Conservation (phyloP, 495 filamentous ascomycete species). For the Penicillium argentinense region DNA sequence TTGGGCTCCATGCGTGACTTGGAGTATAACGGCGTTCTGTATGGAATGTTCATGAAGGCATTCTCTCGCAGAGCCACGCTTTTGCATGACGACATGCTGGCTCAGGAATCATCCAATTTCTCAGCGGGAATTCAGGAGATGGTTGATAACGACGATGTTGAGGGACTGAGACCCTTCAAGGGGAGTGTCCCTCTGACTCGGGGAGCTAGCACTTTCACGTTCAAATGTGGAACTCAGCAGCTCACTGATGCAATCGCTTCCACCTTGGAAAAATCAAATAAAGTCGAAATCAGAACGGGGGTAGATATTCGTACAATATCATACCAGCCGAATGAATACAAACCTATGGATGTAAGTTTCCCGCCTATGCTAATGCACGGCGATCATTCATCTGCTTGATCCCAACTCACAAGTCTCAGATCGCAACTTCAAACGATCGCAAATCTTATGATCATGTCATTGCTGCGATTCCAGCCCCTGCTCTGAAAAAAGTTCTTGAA, state of each 20-base stretch:
- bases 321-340: not conserved
- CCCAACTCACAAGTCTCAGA: not conserved
- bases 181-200: no score
- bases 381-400: no score
- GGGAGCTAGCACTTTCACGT: constrained; percentile 54
- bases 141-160: no score
- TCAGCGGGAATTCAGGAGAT: no score
- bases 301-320: constrained; percentile 15
- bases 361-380: no score
- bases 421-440: not conserved
- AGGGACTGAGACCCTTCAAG: no score
- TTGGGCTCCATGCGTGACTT: constrained; percentile 52
- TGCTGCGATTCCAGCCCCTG: constrained; percentile 61
- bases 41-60: constrained; percentile 9
- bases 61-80: constrained; percentile 6
- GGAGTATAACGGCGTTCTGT: constrained; percentile 43
- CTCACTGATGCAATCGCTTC: constrained; percentile 32
- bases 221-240: constrained; percentile 34
- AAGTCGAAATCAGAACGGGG: constrained; percentile 27
- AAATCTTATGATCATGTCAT: constrained; percentile 62
- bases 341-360: not conserved
- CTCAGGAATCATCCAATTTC: no score
- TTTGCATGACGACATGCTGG: constrained; percentile 33
- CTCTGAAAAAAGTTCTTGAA: constrained; percentile 27
- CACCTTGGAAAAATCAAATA: constrained; percentile 27